A percentile compares a stretch with the other conserved stretches of the same genome.
phyloP scores from a whole-genome alignment of 345 rosid species.

The Leavenworthia alabamica region DNA sequence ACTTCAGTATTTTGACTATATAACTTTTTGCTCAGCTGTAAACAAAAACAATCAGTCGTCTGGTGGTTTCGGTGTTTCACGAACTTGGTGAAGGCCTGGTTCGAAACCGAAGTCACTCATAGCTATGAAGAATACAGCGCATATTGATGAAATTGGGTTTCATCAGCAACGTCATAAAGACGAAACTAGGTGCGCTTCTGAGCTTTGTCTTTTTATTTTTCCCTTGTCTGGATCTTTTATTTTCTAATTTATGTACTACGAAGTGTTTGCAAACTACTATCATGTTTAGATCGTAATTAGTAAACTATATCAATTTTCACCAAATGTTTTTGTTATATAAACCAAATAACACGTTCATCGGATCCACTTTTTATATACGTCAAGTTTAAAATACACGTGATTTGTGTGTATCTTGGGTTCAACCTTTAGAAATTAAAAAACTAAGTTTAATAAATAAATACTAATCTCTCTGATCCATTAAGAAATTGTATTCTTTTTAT shows the following conservation, averaged over 20 bases:
- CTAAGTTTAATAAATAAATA: not conserved
- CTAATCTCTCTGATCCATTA: not conserved
- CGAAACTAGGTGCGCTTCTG: not conserved
- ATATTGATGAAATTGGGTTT: not conserved
- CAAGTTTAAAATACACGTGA: not conserved
- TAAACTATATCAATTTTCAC: not conserved
- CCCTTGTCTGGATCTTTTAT: not conserved
- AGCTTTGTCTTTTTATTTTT: not conserved
- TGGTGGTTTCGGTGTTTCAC: not conserved
- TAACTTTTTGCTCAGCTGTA: not conserved
- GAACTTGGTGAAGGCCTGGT: not conserved
- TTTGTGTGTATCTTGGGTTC: not conserved
- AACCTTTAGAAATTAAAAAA: not conserved
- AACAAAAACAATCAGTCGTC: not conserved
- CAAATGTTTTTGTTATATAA: not conserved
- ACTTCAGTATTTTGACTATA: not conserved
- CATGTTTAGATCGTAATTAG: not conserved
- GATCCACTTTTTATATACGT: not conserved
- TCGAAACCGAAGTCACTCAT: not conserved
- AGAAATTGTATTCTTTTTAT: not conserved
- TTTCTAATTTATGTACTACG: not conserved
- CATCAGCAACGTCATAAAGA: not conserved
- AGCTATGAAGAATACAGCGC: not conserved
- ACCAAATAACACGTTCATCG: not conserved
- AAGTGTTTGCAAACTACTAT: not conserved